Evolutionary conservation across 371 early-diverging fungal genomes (phyloP), one percentile per base, ranked within the genome.

Genomic region (Mortierella sp.): DNA sequence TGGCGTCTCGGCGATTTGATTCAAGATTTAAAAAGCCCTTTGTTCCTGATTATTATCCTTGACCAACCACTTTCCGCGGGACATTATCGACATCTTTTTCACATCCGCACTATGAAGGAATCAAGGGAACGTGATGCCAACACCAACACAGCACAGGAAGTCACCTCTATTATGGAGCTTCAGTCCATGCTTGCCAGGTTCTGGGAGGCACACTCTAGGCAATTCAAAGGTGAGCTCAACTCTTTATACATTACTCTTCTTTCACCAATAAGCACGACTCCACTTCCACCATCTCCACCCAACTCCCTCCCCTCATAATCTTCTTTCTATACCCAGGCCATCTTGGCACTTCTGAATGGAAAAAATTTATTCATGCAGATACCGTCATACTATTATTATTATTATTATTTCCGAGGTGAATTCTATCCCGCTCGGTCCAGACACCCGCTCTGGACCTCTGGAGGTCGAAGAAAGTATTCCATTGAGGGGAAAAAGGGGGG

Each of bases 161-260:
- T 79, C n/a, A 79, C 71, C 5, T 79, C 80, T 11, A 79, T 79
- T 14, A 70, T 71, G 24, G 80, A 79, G 16, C 65, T 79, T 11
- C 80, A 79, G 45, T n/a, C 80, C 30, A 79, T 74, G 75, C 68
- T 79, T 28, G 72, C 70, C 39, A 71, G 80, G 16, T 79, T 79
- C 64, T 79, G 80, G 80, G 80, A 79, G 16, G 80, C 80, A 30
- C 80, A 79, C 58, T 79, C 80, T 14, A 55, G 75, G 37, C 80
- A 79, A 64, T 79, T 79, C 68, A 70, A 68, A 71, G 80, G 80
- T 79, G 54, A 73, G 67, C n/a, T 2, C 40, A 6, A 22, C 35
- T 61, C 11, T 55, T 14, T 28, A 20, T 26, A 14, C 43, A 49
- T 59, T 5, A 20, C 35, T 35, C 35, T 4, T 35, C 35, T 8